A percentile compares a stretch with the other conserved stretches of the same genome.
These are phyloP conservation scores for Agroathelia rolfsii DNA, from an alignment of 1,284 basidiomycete species.

Conservation along the genomic window DNA sequence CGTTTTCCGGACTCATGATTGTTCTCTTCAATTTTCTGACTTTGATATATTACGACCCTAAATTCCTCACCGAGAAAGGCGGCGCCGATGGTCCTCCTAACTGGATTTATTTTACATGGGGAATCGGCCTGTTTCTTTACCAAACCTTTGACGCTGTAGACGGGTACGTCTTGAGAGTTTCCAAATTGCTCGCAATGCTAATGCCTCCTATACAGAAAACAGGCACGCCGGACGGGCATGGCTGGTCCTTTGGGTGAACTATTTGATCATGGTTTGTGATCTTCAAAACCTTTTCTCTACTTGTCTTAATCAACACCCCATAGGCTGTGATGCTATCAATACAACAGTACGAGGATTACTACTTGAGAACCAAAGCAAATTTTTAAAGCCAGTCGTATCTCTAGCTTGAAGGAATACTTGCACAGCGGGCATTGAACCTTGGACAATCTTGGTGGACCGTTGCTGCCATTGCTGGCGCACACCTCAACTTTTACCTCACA, in stretches of 20 bases:
- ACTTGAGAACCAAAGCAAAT: neutral
- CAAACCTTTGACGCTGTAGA: conserved; percentile 88
- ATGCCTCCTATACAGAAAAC: conserved; percentile 52
- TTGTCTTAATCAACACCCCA: neutral
- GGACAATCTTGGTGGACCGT: conserved; percentile 96
- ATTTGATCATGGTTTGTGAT: conserved; percentile 82
- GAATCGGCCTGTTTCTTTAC: conserved; percentile 83
- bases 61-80: conserved; percentile 59
- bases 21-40: conserved; percentile 82
- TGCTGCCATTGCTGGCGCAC: conserved; percentile 73
- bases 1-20: conserved; percentile 72
- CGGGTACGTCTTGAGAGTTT: conserved; percentile 40
- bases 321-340: conserved; percentile 86
- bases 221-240: conserved; percentile 92
- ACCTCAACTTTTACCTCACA: conserved; percentile 91
- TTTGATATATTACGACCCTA: conserved; percentile 73
- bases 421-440: conserved; percentile 80
- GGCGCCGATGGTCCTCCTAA: conserved; percentile 56
- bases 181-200: conserved; percentile 3
- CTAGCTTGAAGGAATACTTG: conserved; percentile 78
- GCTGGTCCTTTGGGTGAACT: conserved; percentile 92
- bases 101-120: conserved; percentile 92
- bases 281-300: conserved; percentile 13
- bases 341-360: conserved; percentile 60
- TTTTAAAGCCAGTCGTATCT: conserved; percentile 1